phyloP scores from a whole-genome alignment of 345 rosid species.

The Bretschneidera sinensis region DNA sequence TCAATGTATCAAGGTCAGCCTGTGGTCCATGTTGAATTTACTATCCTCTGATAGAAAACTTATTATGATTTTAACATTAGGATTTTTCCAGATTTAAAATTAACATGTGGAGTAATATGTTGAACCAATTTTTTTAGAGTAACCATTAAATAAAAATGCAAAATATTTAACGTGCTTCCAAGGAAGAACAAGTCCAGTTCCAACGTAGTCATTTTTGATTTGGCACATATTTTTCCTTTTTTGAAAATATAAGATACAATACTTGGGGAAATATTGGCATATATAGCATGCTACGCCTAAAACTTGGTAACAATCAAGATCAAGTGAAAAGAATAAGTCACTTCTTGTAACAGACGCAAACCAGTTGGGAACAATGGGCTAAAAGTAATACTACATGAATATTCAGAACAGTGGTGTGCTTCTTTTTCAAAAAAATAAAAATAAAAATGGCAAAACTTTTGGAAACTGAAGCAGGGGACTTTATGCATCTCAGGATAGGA shows the following conservation, averaged over 20 bases:
- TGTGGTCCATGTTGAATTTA: slow-evolving; percentile 6
- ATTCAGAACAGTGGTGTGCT: background rate
- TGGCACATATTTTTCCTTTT: background rate
- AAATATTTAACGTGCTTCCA: too few species aligned
- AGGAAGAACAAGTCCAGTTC: too few species aligned
- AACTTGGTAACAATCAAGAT: too few species aligned
- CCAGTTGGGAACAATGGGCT: background rate
- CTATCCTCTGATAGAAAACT: slow-evolving; percentile 10
- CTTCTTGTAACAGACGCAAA: background rate
- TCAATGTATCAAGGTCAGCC: slow-evolving; percentile 88
- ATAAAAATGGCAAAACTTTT: background rate
- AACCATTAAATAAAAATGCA: too few species aligned
- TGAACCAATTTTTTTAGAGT: too few species aligned
- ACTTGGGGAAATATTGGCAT: background rate
- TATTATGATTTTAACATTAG: too few species aligned
- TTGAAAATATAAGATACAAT: too few species aligned
- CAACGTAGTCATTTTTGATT: background rate
- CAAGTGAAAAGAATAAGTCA: background rate
- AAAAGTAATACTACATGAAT: background rate
- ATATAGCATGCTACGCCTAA: background rate
- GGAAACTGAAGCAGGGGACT: background rate
- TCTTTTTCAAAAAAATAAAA: too few species aligned
- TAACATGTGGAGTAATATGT: background rate
- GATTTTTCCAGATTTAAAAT: background rate
- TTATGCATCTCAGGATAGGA: background rate